Evolutionary conservation across 805 yeast genomes (phyloP), one percentile per base, ranked within the genome.

Genomic region (Starmerella bombi): DNA sequence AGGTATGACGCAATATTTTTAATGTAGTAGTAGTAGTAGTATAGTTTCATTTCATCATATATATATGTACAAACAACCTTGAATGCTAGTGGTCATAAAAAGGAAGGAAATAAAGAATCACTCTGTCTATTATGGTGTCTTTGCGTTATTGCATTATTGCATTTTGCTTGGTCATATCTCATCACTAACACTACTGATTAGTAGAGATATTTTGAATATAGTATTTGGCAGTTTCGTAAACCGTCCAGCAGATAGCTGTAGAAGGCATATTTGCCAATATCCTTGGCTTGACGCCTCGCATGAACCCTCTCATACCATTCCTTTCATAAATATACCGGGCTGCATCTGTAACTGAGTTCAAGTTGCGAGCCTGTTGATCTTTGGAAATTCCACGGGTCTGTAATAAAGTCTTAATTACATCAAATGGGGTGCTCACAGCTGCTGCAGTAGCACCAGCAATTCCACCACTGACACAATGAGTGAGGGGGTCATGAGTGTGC

Each of bases 201-300:
- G n/a, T n/a, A n/a, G n/a, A n/a, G n/a, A n/a, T n/a, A n/a, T n/a
- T n/a, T n/a, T 28, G 31, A 23, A 77, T 61, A 49, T 78, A 68
- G 50, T 74, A 77, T 62, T 88, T 88, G 33, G 95, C 96, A 88
- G 86, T 82, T 60, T 88, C 98, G 61, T 88, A 88, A 21, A 94
- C 83, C 1, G 97, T 88, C 97, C 97, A 88, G 49, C 93, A 77
- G 46, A 88, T 85, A 17, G 97, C 97, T 7, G 97, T 88, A 34
- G 93, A 77, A 18, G 98, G 98, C 58, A 88, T 85, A 60, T 85
- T 85, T 50, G 91, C 80, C 25, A 88, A 76, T 41, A 91, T 76
- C 61, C 98, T 75, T 34, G 98, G 96, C 55, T 78, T 75, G 54
- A 84, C 67, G 16, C 98, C 98, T 51, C 93, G 70, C 54, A 71